phyloP scores from a whole-genome alignment of 1,284 basidiomycete genomes.

The Blastosporella zonata region DNA sequence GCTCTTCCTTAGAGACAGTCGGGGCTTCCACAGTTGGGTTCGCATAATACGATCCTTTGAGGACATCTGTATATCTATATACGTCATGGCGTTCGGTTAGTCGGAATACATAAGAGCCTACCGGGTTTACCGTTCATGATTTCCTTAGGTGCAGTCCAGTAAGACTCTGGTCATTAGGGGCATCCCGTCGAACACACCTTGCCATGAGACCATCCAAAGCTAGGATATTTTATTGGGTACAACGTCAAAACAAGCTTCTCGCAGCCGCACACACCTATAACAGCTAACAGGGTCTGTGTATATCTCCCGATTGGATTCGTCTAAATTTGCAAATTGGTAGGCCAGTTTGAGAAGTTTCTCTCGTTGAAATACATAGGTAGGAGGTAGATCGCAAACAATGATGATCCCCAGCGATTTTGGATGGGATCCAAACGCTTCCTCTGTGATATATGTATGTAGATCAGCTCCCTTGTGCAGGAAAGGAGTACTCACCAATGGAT shows the following conservation, averaged over 20 bases:
- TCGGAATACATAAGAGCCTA: constrained; percentile 26
- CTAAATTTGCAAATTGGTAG: constrained; percentile 71
- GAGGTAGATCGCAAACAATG: constrained; percentile 77
- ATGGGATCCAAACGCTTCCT: constrained; percentile 78
- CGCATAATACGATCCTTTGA: constrained; percentile 92
- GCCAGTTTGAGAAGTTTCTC: constrained; percentile 71
- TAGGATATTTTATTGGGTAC: constrained; percentile 25
- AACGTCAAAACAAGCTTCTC: not conserved
- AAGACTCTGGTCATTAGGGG: not conserved
- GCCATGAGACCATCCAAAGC: constrained; percentile 93
- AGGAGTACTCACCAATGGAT: constrained; percentile 54
- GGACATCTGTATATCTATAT: constrained; percentile 47
- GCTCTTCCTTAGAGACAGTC: constrained; percentile 51
- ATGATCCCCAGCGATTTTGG: constrained; percentile 77
- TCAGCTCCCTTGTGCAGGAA: constrained; percentile 1
- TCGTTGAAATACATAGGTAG: constrained; percentile 57
- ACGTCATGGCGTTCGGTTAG: not conserved
- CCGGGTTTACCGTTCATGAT: constrained; percentile 91
- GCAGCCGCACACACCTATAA: constrained; percentile 56
- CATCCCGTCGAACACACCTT: constrained; percentile 48
- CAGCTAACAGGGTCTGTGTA: constrained; percentile 66
- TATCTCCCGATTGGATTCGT: constrained; percentile 60
- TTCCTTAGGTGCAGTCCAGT: constrained; percentile 52
- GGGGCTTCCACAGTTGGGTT: constrained; percentile 76
- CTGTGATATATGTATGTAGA: constrained; percentile 34